Evolutionary conservation across 139 green algal species (phyloP), one percentile per base, ranked within the genome.

Genomic region (Yamagishiella unicocca): DNA sequence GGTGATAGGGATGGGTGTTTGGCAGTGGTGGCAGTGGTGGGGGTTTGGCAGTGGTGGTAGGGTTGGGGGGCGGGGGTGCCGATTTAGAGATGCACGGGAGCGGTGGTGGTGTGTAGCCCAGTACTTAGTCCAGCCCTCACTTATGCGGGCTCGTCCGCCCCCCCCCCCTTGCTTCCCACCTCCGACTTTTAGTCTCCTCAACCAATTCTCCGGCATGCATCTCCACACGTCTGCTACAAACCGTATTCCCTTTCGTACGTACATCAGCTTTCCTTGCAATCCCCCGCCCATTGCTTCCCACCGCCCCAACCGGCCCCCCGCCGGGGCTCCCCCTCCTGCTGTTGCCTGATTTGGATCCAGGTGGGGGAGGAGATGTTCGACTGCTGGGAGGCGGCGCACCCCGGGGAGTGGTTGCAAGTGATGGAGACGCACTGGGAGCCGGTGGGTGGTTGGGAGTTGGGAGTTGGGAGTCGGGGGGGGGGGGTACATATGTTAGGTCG

Each of bases 341-440:
- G n/a, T n/a, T n/a, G n/a, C n/a, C n/a, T n/a, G n/a, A 72, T 37
- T 8, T 2, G 14, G 35, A 21, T 45, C 33, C 40, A 85, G 78
- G 78, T 85, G 29, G 78, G 78, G 29, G 77, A 84, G 78, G 61
- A 75, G 38, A 42, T 24, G 40, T 85, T 64, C 42, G 78, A 85
- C 12, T 27, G 29, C 19, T 85, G 78, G 78, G 2, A 38, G 61
- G 61, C 25, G 29, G 29, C 27, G 1, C 58, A 75, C 58, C 61
- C 58, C 21, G 17, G 78, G n/a, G 61, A 85, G 78, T 85, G 61
- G 61, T 7, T 61, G 19, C 21, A 53, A 4, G 29, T 85, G 27
- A n/a, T 85, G 78, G 31, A 21, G 38, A 9, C 1, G 38, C 53
- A 71, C 55, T 85, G 78, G 78, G 78, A 85, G 40, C 38, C 29